Percentiles rank a stretch among this genome's conserved stretches.
phyloP scores from a whole-genome alignment of 129 eudicot species.

The Smallanthus sonchifolius region DNA sequence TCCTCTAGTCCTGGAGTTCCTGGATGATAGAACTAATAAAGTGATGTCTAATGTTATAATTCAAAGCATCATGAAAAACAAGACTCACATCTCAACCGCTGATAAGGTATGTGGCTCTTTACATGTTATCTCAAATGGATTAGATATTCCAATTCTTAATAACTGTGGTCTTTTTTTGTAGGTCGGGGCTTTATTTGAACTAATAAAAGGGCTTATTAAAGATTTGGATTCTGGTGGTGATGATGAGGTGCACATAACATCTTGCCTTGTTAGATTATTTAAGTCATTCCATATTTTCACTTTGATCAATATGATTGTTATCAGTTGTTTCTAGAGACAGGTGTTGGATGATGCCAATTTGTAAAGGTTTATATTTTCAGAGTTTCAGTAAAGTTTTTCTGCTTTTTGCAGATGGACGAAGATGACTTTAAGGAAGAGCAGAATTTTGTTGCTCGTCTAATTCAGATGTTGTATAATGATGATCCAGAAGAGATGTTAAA shows the following conservation, averaged over 20 bases:
- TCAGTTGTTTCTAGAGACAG: constrained; percentile 12
- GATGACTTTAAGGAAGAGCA: constrained; percentile 96
- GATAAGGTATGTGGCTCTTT: constrained; percentile 59
- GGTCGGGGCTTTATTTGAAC: constrained; percentile 92
- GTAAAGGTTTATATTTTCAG: neutral
- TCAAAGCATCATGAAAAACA: constrained; percentile 83
- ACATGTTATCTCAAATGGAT: constrained; percentile 3
- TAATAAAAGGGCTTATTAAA: constrained; percentile 84
- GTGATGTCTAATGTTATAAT: constrained; percentile 89
- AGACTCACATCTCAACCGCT: constrained; percentile 71
- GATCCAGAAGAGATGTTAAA: constrained; percentile 92
- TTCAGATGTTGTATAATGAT: constrained; percentile 81
- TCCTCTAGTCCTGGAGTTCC: constrained; percentile 82
- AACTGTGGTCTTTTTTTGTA: constrained; percentile 32
- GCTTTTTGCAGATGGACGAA: constrained; percentile 66
- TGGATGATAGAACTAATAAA: constrained; percentile 73
- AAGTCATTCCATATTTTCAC: neutral
- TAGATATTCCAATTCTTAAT: constrained; percentile 7
- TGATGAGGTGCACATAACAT: constrained; percentile 46
- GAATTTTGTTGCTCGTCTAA: constrained; percentile 93
- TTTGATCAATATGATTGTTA: neutral
- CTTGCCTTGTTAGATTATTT: constrained; percentile 15
- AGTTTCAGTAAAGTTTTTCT: neutral
- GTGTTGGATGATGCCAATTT: constrained; percentile 1
- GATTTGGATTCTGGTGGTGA: constrained; percentile 58